Conservation (phyloP, 192 early-diverging fungal species). For the Podochytrium sp. region DNA sequence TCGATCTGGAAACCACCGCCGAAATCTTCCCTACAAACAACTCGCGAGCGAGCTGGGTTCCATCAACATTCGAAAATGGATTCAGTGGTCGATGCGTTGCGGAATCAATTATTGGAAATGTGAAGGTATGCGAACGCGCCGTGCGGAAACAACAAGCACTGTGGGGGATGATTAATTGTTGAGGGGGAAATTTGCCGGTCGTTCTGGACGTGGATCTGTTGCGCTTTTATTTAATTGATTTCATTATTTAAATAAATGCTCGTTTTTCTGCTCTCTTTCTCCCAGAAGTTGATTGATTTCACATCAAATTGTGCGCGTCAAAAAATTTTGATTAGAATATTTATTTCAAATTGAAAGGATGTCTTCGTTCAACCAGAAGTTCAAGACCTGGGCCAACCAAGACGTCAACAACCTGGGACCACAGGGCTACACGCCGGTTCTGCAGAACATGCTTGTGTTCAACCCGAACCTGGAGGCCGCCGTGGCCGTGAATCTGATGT, state of each 20-base stretch:
- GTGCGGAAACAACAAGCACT: too few species aligned
- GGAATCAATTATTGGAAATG: too few species aligned
- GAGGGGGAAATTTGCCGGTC: too few species aligned
- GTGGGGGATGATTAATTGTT: too few species aligned
- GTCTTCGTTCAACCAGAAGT: background rate
- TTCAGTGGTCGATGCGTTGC: too few species aligned
- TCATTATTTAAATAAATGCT: too few species aligned
- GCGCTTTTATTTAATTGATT: background rate
- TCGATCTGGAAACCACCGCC: too few species aligned
- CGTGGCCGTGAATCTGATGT: background rate
- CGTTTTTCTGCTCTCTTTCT: background rate
- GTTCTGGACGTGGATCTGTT: background rate
- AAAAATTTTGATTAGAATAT: conserved; percentile 21
- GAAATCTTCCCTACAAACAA: too few species aligned
- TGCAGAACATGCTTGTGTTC: background rate
- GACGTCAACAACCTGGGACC: background rate
- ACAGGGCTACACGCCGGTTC: background rate
- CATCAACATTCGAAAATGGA: too few species aligned
- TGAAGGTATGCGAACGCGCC: too few species aligned
- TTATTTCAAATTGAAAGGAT: conserved; percentile 18
- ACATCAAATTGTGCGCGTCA: background rate
- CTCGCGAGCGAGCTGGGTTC: too few species aligned
- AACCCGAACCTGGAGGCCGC: background rate
- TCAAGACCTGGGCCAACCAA: background rate
- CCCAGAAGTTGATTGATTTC: background rate